Conservation (phyloP, 139 green algal genomes). For the Picochlorum sp. region DNA sequence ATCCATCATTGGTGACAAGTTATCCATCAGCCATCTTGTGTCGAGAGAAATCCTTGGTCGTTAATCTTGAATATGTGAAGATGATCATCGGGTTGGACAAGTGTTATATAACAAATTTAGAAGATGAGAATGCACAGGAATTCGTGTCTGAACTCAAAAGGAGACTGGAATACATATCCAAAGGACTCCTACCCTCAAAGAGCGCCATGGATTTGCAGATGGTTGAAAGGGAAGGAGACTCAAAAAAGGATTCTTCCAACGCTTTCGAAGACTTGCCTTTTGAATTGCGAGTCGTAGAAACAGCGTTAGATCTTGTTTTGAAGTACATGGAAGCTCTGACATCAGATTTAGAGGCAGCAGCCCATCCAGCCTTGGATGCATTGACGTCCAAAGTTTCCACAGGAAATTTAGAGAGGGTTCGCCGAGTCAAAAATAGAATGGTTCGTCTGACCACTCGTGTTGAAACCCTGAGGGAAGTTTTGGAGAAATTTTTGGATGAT, state of each 20-base stretch:
- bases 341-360: conserved; percentile 68
- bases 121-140: conserved; percentile 15
- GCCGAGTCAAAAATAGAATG: conserved; percentile 75
- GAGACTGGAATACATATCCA: conserved; percentile 7
- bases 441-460: conserved; percentile 42
- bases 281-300: conserved; percentile 53
- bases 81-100: conserved; percentile 25
- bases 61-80: conserved; percentile 41
- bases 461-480: conserved; percentile 43
- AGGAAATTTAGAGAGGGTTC: conserved; percentile 81
- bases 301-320: conserved; percentile 43
- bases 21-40: conserved; percentile 44
- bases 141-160: conserved; percentile 29
- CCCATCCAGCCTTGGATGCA: conserved; percentile 76
- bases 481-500: conserved; percentile 54
- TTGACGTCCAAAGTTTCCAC: conserved; percentile 73
- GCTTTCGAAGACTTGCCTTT: conserved; percentile 30
- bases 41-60: conserved; percentile 29
- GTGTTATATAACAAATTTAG: conserved; percentile 32
- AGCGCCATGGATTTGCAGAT: neutral
- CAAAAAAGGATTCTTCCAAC: neutral
- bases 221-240: neutral
- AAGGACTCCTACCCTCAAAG: conserved; percentile 12
- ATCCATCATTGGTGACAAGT: conserved; percentile 29
- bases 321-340: conserved; percentile 59